Conservation (phyloP, 345 rosid genomes). For the Psidium friedrichsthalianum region DNA sequence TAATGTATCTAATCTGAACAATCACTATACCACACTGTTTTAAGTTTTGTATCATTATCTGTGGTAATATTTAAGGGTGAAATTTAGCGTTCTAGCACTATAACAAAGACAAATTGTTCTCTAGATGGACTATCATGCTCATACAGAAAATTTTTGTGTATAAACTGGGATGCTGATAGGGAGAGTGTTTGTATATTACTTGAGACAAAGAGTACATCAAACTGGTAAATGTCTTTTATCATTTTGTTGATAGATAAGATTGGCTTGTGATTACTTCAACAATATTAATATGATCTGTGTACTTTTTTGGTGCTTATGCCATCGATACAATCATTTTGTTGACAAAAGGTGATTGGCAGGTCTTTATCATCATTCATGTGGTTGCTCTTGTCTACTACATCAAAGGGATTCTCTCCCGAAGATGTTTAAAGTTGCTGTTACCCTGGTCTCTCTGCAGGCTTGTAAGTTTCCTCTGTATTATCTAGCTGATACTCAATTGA, state of each 20-base stretch:
- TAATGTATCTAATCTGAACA: background rate
- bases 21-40: background rate
- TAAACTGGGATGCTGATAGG: background rate
- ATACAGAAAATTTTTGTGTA: background rate
- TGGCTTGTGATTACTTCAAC: background rate
- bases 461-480: conserved; percentile 49
- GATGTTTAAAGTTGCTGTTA: conserved; percentile 93
- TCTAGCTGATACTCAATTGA: background rate
- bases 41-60: background rate
- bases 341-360: conserved; percentile 31
- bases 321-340: background rate
- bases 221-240: background rate
- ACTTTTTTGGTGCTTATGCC: background rate
- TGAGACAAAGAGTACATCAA: background rate
- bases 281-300: background rate
- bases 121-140: background rate
- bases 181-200: background rate
- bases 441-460: conserved; percentile 86
- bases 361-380: conserved; percentile 84
- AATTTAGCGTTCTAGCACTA: background rate
- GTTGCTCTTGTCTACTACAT: conserved; percentile 87
- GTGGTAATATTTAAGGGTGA: background rate
- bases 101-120: background rate
- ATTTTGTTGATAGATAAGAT: background rate
- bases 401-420: conserved; percentile 84